Conservation (phyloP, 2,329 filamentous ascomycete species). For the Didymella lethalis region DNA sequence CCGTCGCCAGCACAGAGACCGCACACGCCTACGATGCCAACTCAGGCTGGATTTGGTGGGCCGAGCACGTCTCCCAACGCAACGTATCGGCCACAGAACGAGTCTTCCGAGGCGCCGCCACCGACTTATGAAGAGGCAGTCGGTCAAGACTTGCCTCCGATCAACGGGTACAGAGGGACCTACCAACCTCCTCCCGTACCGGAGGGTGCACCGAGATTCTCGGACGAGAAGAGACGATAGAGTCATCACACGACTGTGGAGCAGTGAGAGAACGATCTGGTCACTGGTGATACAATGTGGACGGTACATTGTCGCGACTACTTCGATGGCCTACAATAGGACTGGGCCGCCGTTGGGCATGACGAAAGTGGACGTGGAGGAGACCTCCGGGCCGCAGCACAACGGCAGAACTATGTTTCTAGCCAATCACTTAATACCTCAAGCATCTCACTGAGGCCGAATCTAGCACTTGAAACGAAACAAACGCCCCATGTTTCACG, state of each 20-base stretch:
- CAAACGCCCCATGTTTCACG: slow-evolving; percentile 22
- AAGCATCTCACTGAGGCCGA: slow-evolving; percentile 26
- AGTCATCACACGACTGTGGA: slow-evolving; percentile 18
- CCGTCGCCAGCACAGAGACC: slow-evolving; percentile 28
- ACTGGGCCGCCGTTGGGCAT: slow-evolving; percentile 16
- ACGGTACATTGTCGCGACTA: neutral
- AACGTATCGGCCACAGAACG: slow-evolving; percentile 15
- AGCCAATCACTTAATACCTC: slow-evolving; percentile 29
- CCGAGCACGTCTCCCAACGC: slow-evolving; percentile 26
- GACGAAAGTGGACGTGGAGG: slow-evolving; percentile 21
- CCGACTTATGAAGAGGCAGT: slow-evolving; percentile 95
- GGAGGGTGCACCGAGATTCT: slow-evolving; percentile 48
- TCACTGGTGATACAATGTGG: slow-evolving; percentile 4
- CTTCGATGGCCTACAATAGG: neutral
- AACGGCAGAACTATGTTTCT: slow-evolving; percentile 22
- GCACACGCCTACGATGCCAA: slow-evolving; percentile 38
- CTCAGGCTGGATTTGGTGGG: slow-evolving; percentile 27
- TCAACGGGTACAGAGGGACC: slow-evolving; percentile 74
- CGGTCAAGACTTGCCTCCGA: slow-evolving; percentile 77
- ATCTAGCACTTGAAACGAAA: slow-evolving; percentile 26
- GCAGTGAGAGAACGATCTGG: slow-evolving; percentile 1
- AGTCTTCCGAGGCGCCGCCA: slow-evolving; percentile 63
- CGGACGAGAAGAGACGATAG: slow-evolving; percentile 49
- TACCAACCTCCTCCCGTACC: slow-evolving; percentile 60
- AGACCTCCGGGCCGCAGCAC: slow-evolving; percentile 20